phyloP scores from a whole-genome alignment of 805 yeast genomes.

The Clavispora vitiphila region DNA sequence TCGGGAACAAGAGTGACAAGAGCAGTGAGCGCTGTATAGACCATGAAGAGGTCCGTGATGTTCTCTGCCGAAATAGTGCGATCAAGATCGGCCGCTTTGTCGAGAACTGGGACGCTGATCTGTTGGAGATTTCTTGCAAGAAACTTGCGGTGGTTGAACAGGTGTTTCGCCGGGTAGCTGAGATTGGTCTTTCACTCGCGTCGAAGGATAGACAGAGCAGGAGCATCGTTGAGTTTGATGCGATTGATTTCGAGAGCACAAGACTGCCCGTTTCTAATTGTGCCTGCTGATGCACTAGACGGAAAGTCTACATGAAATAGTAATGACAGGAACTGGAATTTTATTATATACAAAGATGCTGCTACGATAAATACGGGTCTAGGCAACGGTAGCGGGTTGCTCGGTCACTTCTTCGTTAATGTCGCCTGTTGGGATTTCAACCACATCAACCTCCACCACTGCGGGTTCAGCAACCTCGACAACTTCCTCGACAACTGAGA shows the following conservation, averaged over 20 bases:
- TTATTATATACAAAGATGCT: constrained; percentile 1
- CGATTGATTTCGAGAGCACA: constrained; percentile 21
- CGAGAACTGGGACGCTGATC: constrained; percentile 29
- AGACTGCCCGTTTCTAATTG: constrained; percentile 11
- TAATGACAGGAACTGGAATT: not conserved
- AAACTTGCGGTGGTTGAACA: constrained; percentile 25
- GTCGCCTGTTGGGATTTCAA: not conserved
- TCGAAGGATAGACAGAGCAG: constrained; percentile 1
- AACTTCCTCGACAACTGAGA: constrained; percentile 1
- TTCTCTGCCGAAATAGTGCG: constrained; percentile 19
- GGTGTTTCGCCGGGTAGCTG: constrained; percentile 34
- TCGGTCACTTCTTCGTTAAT: not conserved
- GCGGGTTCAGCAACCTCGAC: not conserved
- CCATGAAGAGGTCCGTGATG: constrained; percentile 29
- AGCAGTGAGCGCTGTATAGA: constrained; percentile 30
- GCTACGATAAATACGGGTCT: not conserved
- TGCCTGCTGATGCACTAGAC: constrained; percentile 14
- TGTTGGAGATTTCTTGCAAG: constrained; percentile 31
- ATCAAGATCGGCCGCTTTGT: constrained; percentile 23
- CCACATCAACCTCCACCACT: not conserved
- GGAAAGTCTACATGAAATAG: not conserved
- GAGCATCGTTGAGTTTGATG: constrained; percentile 25
- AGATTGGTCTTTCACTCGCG: constrained; percentile 23
- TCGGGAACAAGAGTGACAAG: constrained; percentile 49
- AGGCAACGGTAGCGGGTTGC: not conserved